phyloP scores from a whole-genome alignment of 257 asterid genomes.

The Solanum chmielewskii region DNA sequence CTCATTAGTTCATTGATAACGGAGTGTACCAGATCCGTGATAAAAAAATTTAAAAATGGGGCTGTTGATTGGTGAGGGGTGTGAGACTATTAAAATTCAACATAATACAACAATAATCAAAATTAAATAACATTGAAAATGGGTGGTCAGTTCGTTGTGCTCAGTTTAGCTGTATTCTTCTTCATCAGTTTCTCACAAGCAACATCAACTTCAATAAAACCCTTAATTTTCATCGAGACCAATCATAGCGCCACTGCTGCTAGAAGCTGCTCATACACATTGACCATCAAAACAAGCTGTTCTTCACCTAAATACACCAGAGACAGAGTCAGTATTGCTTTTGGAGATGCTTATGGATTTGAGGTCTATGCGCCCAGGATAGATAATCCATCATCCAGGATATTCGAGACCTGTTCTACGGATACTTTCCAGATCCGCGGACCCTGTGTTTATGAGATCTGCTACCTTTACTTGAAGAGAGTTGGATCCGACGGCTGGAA shows the following conservation, averaged over 20 bases:
- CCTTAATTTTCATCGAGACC: background rate
- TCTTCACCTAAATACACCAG: slow-evolving; percentile 24
- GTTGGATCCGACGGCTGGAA: slow-evolving; percentile 43
- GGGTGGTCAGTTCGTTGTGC: background rate
- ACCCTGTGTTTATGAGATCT: slow-evolving; percentile 15
- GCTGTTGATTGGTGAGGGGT: background rate
- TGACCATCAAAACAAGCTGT: slow-evolving; percentile 37
- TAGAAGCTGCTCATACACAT: slow-evolving; percentile 21
- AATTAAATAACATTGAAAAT: background rate
- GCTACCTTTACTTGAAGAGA: slow-evolving; percentile 20
- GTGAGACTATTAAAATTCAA: background rate
- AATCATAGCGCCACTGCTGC: background rate
- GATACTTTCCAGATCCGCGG: slow-evolving; percentile 24
- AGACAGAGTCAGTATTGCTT: slow-evolving; percentile 31
- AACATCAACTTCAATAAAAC: background rate
- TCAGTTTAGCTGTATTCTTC: background rate
- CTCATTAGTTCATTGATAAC: background rate
- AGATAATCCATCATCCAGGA: slow-evolving; percentile 16
- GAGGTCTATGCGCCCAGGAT: slow-evolving; percentile 27
- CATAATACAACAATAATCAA: background rate
- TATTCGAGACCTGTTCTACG: slow-evolving; percentile 27
- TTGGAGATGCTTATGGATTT: slow-evolving; percentile 33
- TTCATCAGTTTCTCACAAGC: background rate
- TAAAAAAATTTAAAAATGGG: rapidly evolving
- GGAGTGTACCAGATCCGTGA: background rate